Base-by-base conservation (phyloP, 805 yeast genomes). In the Ogataea trehaloabstinens region DNA sequence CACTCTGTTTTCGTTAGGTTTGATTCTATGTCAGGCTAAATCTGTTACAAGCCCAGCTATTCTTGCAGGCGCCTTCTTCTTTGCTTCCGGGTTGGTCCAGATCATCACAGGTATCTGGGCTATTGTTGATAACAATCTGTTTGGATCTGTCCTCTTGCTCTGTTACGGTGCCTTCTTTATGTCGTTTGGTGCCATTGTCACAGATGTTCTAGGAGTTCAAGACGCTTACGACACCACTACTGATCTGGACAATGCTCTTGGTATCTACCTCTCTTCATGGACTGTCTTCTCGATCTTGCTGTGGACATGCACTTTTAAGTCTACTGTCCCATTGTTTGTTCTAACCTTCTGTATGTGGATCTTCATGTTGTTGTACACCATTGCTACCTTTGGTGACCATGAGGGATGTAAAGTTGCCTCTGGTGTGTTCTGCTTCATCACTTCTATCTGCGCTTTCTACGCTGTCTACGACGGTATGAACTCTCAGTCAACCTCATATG, bases 31-130 rank as follows among this genome's bases (percentile, higher is more conserved):
- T 24, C 70, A 67, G 11, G 78, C 76, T 15, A 58, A 63, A 50
- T 70, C 71, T 18, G 68, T 73, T 25, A 49, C 60, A 6, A 59
- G 60, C 18, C 70, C 73, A 1, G 67, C 72, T 37, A 62, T 73
- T 18, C 60, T 70, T 21, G 63, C 69, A 13, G 67, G 74, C 28
- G 55, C 71, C 21, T 60, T 71, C 31, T 61, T 73, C 52, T 70
- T 71, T 47, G 66, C 70, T 34, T 72, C 77, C 6, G 80, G 80
- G 17, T 48, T 67, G n/a, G 69, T 67, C 30, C 71, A 71, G 52
- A 58, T 71, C 19, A 60, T 73, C 29, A 65, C 73, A 24, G 81
- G 80, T 24, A 53, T 72, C 18, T 76, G 78, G 77, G 76, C 75
- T 40, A 52, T 74, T 38, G 55, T 63, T 27, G 52, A 65, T 32